phyloP scores from a whole-genome alignment of 192 early-diverging fungal genomes.

The Geranomyces variabilis region DNA sequence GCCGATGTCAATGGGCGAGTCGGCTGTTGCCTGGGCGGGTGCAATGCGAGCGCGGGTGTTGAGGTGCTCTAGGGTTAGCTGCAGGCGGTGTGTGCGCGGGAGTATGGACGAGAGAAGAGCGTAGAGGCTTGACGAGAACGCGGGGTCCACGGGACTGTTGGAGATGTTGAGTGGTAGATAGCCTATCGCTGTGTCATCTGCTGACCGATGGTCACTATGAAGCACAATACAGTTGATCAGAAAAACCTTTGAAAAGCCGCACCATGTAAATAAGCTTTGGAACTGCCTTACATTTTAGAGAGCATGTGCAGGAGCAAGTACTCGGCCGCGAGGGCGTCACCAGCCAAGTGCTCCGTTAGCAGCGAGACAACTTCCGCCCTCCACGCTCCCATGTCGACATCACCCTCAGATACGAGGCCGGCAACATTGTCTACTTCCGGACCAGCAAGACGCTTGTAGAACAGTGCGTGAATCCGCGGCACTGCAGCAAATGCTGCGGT shows the following conservation, averaged over 20 bases:
- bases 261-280: too few species aligned
- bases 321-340: slow-evolving; percentile 41
- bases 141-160: slow-evolving; percentile 21
- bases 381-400: slow-evolving; percentile 1
- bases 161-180: slow-evolving; percentile 41
- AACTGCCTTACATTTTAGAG: slow-evolving; percentile 43
- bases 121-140: slow-evolving; percentile 8
- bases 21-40: slow-evolving; percentile 13
- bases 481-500: slow-evolving; percentile 3
- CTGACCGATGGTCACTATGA: slow-evolving; percentile 28
- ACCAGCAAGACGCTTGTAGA: slow-evolving; percentile 5
- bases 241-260: too few species aligned
- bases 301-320: slow-evolving; percentile 41
- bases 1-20: slow-evolving; percentile 24
- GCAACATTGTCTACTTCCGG: slow-evolving; percentile 2
- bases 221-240: not conserved
- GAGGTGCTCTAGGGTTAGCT: slow-evolving; percentile 31
- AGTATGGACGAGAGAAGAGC: slow-evolving; percentile 25
- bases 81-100: slow-evolving; percentile 32
- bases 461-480: slow-evolving; percentile 23
- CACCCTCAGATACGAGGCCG: not conserved
- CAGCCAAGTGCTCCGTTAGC: slow-evolving; percentile 25
- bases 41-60: slow-evolving; percentile 28
- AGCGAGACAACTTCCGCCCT: slow-evolving; percentile 12
- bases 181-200: slow-evolving; percentile 34